These are phyloP conservation scores for Aspergillus sclerotioniger DNA, from an alignment of 495 filamentous ascomycete genomes.

Conservation along the genomic window DNA sequence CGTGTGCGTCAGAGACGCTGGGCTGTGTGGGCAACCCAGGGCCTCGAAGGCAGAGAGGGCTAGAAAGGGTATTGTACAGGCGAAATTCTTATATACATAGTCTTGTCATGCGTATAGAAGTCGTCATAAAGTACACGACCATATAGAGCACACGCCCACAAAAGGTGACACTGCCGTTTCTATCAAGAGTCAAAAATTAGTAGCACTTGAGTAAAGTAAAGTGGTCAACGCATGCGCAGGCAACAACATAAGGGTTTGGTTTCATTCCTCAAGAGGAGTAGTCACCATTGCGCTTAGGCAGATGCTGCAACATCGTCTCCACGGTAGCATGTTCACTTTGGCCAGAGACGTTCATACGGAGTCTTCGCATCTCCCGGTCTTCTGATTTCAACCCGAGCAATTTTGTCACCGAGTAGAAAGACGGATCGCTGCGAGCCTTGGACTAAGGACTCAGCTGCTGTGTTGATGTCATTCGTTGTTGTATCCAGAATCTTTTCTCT, in stretches of 20 bases:
- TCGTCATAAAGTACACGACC: slow-evolving; percentile 18
- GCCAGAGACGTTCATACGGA: slow-evolving; percentile 33
- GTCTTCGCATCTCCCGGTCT: slow-evolving; percentile 43
- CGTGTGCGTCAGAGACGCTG: slow-evolving; percentile 28
- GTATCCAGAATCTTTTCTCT: slow-evolving; percentile 88
- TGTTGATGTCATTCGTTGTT: slow-evolving; percentile 71
- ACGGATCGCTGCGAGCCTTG: slow-evolving; percentile 56
- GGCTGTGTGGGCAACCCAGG: slow-evolving; percentile 6
- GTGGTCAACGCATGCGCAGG: not conserved
- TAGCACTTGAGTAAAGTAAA: not conserved
- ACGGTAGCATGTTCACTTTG: not conserved
- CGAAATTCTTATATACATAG: slow-evolving; percentile 22
- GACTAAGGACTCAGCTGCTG: slow-evolving; percentile 78
- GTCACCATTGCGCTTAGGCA: too few relatives aligned
- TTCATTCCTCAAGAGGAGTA: too few relatives aligned
- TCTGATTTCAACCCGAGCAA: slow-evolving; percentile 62
- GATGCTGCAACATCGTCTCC: too few relatives aligned
- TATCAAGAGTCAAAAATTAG: not conserved
- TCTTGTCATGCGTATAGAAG: slow-evolving; percentile 4
- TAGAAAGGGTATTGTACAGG: slow-evolving; percentile 18
- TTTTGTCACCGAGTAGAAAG: slow-evolving; percentile 81
- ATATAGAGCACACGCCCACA: slow-evolving; percentile 9
- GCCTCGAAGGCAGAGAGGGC: slow-evolving; percentile 13
- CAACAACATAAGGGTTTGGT: too few relatives aligned
- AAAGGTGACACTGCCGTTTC: not conserved